phyloP scores from a whole-genome alignment of 139 green algal species.

The Chlamydomonas urium region DNA sequence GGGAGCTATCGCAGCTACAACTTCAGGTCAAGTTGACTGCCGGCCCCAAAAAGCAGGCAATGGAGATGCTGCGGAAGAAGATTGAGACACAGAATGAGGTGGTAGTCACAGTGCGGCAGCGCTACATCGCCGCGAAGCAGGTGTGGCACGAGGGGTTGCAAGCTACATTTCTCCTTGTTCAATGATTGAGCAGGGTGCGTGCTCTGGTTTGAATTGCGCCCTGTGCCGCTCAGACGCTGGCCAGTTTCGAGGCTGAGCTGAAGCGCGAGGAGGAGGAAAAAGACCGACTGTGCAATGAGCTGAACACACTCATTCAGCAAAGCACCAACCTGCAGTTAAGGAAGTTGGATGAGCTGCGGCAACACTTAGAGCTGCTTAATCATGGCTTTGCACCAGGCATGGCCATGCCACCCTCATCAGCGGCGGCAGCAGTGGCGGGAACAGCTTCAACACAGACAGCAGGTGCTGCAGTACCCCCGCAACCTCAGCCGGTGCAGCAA shows the following conservation, averaged over 20 bases:
- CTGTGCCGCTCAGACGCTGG: too few species aligned
- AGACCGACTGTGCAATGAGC: conserved; percentile 54
- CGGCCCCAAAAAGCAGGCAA: conserved; percentile 49
- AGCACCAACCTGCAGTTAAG: conserved; percentile 41
- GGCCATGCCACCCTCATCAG: background rate
- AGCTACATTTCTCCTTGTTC: background rate
- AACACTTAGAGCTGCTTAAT: conserved; percentile 15
- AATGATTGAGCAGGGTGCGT: too few species aligned
- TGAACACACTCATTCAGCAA: conserved; percentile 60
- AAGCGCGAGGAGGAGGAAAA: conserved; percentile 44
- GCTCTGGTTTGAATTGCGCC: too few species aligned
- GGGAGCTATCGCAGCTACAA: conserved; percentile 48
- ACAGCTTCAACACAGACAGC: too few species aligned
- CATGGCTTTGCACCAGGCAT: background rate
- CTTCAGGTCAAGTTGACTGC: conserved; percentile 54
- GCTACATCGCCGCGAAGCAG: conserved; percentile 37
- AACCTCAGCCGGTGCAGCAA: too few species aligned
- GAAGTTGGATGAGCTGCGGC: conserved; percentile 50
- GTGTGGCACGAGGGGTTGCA: conserved; percentile 13
- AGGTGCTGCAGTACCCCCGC: too few species aligned
- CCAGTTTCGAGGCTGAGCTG: conserved; percentile 38
- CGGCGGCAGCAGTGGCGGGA: too few species aligned
- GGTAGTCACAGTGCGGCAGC: conserved; percentile 27
- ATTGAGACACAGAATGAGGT: conserved; percentile 56
- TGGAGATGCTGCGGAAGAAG: conserved; percentile 54